A percentile compares a stretch with the other conserved stretches of the same genome.
Conservation (phyloP, 352 stramenopile genomes). For the Peronosclerospora sorghi region DNA sequence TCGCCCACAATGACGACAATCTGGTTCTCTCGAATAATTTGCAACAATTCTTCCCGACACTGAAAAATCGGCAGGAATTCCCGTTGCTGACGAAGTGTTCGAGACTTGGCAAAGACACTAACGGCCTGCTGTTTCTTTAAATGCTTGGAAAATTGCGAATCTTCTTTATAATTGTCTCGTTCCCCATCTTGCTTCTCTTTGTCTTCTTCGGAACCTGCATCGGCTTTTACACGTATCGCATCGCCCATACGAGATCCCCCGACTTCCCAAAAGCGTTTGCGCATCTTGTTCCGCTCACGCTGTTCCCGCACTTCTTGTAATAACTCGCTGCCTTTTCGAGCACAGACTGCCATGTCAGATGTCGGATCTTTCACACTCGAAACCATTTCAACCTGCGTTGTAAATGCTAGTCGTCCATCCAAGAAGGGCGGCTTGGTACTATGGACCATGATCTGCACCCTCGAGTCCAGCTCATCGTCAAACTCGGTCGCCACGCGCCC, state of each 20-base stretch:
- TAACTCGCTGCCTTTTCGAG: constrained; percentile 87
- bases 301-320: constrained; percentile 70
- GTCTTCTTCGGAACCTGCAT: constrained; percentile 34
- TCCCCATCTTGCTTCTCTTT: constrained; percentile 29
- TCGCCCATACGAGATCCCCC: constrained; percentile 95
- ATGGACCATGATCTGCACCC: constrained; percentile 95
- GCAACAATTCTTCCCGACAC: constrained; percentile 92
- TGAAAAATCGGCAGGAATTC: constrained; percentile 94
- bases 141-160: constrained; percentile 90
- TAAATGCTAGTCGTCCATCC: constrained; percentile 90
- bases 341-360: constrained; percentile 92
- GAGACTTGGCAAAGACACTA: constrained; percentile 94
- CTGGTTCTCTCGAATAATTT: constrained; percentile 96
- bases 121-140: constrained; percentile 86
- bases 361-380: constrained; percentile 93
- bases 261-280: constrained; percentile 98
- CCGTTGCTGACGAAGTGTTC: constrained; percentile 92
- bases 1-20: constrained; percentile 98
- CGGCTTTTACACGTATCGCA: constrained; percentile 86
- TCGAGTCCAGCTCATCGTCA: constrained; percentile 90
- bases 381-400: constrained; percentile 91
- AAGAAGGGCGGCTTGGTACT: constrained; percentile 97
- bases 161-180: constrained; percentile 90
- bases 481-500: constrained; percentile 73
- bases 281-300: constrained; percentile 87